Evolutionary conservation across 2,329 filamentous ascomycete species (phyloP).

Genomic region (Phoma herbarum): DNA sequence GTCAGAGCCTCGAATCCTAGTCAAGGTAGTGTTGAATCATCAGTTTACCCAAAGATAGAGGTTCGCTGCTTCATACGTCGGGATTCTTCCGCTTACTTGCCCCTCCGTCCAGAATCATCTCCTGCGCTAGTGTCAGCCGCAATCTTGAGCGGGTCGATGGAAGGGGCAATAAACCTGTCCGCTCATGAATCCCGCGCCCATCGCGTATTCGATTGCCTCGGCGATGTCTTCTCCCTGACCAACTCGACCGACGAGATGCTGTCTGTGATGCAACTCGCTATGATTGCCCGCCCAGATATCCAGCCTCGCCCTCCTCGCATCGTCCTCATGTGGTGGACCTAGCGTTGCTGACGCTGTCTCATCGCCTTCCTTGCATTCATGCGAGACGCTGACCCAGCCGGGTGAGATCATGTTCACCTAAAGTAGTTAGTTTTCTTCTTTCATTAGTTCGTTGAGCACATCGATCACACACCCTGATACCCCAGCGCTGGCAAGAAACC

Average conservation of each 20-base stretch:
- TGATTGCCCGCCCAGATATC: slow-evolving; percentile 57
- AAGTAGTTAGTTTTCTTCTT: background rate
- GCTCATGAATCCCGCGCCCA: slow-evolving; percentile 27
- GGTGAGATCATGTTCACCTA: slow-evolving; percentile 59
- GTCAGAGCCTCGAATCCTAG: background rate
- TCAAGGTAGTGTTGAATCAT: background rate
- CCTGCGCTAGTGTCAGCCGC: background rate
- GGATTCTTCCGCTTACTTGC: background rate
- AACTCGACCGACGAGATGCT: slow-evolving; percentile 60
- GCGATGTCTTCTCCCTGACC: slow-evolving; percentile 60
- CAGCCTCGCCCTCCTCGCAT: slow-evolving; percentile 24
- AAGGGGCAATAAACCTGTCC: background rate
- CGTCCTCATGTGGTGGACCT: slow-evolving; percentile 30
- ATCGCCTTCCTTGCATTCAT: slow-evolving; percentile 54
- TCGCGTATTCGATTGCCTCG: slow-evolving; percentile 54
- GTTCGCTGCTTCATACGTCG: background rate
- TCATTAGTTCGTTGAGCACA: background rate
- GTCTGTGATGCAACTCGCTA: slow-evolving; percentile 56
- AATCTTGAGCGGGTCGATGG: background rate
- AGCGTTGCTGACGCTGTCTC: slow-evolving; percentile 43
- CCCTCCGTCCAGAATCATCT: background rate
- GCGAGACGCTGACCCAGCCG: slow-evolving; percentile 60
- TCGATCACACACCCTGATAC: slow-evolving; percentile 45
- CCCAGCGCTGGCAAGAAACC: slow-evolving; percentile 53
- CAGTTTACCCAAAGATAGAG: no score